Evolutionary conservation across 768 basidiomycete species (phyloP).

Genomic region (Rhodotorula babjevae): DNA sequence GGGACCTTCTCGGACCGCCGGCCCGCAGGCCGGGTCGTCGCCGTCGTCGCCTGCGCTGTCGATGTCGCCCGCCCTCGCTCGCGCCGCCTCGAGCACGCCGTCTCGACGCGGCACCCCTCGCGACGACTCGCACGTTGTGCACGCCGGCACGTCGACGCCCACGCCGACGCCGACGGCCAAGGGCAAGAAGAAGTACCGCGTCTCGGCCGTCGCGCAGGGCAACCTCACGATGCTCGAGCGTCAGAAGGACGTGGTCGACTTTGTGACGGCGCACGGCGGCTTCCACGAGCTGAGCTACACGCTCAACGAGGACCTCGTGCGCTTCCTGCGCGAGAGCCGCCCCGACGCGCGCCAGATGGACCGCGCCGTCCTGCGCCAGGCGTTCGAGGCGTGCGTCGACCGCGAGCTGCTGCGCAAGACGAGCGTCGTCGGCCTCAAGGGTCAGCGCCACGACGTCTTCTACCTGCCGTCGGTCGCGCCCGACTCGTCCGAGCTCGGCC

Average conservation of each 20-base stretch:
- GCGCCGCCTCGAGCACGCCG: not conserved
- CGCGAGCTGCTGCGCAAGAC: slow-evolving; percentile 8
- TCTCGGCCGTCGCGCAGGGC: slow-evolving; percentile 6
- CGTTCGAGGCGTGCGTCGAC: not conserved
- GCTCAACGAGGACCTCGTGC: not conserved
- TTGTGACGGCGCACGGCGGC: slow-evolving; percentile 64
- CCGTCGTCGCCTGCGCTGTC: not conserved
- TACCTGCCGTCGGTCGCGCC: slow-evolving; percentile 11
- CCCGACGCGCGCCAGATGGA: slow-evolving; percentile 12
- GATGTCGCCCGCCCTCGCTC: not conserved
- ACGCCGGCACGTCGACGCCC: not conserved
- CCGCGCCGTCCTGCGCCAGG: not conserved
- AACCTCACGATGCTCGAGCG: slow-evolving; percentile 75
- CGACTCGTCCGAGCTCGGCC: not conserved
- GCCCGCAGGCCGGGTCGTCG: no score
- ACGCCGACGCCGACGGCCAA: not conserved
- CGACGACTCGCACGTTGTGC: not conserved
- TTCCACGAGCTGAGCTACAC: slow-evolving; percentile 59
- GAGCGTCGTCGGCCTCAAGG: not conserved
- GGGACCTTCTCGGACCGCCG: no score
- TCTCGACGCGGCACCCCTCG: no score
- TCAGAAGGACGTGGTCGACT: slow-evolving; percentile 69
- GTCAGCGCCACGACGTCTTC: slow-evolving; percentile 15
- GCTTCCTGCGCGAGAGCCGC: not conserved
- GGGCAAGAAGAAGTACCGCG: not conserved